A percentile compares a stretch with the other conserved stretches of the same genome.
These are phyloP conservation scores for Anthracocystis walkeri DNA, from an alignment of 1,284 basidiomycete genomes.

Conservation along the genomic window DNA sequence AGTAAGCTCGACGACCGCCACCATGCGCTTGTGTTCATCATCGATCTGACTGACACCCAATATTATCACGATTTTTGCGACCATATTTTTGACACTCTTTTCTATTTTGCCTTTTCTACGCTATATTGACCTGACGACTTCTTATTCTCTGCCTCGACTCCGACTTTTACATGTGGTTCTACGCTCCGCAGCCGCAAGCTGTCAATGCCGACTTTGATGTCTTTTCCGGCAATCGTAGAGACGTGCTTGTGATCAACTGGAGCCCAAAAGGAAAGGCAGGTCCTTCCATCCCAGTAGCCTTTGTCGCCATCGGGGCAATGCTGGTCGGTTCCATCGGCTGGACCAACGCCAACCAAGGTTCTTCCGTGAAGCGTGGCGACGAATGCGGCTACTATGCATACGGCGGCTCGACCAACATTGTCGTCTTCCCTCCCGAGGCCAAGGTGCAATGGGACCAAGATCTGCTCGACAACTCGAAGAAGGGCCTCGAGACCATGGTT, in stretches of 20 bases:
- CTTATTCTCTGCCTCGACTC: neutral
- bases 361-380: conserved; percentile 81
- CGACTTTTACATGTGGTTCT: conserved; percentile 4
- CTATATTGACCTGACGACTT: neutral
- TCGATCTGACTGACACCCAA: neutral
- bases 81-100: conserved; percentile 7
- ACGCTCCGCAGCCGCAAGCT: conserved; percentile 49
- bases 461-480: conserved; percentile 78
- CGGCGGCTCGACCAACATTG: conserved; percentile 60
- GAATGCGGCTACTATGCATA: conserved; percentile 79
- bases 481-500: conserved; percentile 79
- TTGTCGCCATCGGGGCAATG: conserved; percentile 71
- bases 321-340: conserved; percentile 78
- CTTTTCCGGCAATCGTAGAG: conserved; percentile 58
- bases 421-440: conserved; percentile 47
- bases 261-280: conserved; percentile 27
- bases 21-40: neutral
- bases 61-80: conserved; percentile 10
- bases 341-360: conserved; percentile 80
- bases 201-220: conserved; percentile 64
- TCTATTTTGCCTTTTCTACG: conserved; percentile 1
- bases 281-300: conserved; percentile 32
- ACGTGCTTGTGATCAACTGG: conserved; percentile 56
- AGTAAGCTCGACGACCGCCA: conserved; percentile 74
- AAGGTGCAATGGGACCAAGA: conserved; percentile 89